Evolutionary conservation across 2,329 filamentous ascomycete species (phyloP).

Genomic region (Purpureocillium takamizusanense): DNA sequence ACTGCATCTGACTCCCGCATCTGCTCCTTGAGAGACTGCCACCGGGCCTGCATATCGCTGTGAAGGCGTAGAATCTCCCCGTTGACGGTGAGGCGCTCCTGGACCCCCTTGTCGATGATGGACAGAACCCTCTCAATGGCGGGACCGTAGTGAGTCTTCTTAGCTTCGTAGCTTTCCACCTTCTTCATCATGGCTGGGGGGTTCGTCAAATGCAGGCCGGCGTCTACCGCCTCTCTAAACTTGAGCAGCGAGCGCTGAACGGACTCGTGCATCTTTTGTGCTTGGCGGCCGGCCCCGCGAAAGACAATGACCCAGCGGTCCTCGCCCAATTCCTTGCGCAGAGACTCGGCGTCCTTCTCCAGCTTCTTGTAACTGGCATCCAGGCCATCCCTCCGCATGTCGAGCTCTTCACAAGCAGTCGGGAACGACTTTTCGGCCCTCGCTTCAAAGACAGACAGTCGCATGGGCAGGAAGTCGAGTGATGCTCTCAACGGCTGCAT

Average conservation of each 20-base stretch:
- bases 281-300: conserved; percentile 81
- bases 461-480: conserved; percentile 92
- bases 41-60: conserved; percentile 75
- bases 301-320: conserved; percentile 96
- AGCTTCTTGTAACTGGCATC: conserved; percentile 84
- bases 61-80: conserved; percentile 86
- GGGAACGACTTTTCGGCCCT: conserved; percentile 75
- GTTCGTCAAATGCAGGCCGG: conserved; percentile 64
- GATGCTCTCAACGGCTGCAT: conserved; percentile 93
- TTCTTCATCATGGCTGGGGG: conserved; percentile 65
- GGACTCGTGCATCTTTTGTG: conserved; percentile 93
- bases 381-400: conserved; percentile 62
- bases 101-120: conserved; percentile 93
- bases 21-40: conserved; percentile 65
- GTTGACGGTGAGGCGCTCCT: conserved; percentile 91
- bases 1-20: conserved; percentile 69
- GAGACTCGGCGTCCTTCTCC: conserved; percentile 79
- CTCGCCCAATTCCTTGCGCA: conserved; percentile 85
- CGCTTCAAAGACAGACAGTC: conserved; percentile 74
- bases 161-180: conserved; percentile 88
- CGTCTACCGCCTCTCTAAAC: conserved; percentile 70
- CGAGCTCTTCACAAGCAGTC: conserved; percentile 81
- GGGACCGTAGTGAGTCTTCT: conserved; percentile 87
- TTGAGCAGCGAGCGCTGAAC: conserved; percentile 81
- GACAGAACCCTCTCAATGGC: conserved; percentile 85